Evolutionary conservation across 2,329 filamentous ascomycete species (phyloP), one percentile per base, ranked within the genome.

Genomic region (Xenoacremonium recifei): DNA sequence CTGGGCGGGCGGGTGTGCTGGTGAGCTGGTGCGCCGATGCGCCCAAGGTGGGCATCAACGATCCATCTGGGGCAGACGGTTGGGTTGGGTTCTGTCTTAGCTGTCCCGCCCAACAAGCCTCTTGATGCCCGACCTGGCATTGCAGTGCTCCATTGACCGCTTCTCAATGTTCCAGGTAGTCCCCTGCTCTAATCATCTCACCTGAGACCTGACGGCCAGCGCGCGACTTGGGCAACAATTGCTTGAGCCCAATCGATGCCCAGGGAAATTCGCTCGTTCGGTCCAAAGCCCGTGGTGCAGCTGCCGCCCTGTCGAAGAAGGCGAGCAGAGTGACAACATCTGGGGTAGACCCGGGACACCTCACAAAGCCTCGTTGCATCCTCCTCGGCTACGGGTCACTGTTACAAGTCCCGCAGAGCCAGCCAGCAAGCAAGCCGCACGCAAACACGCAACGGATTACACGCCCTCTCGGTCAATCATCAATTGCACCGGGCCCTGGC

Each of bases 211-310:
- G 54, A 54, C 42, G 47, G 50, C 49, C 55, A 54, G 48, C 53
- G 44, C n/a, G n/a, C 49, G 53, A 38, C 55, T 58, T 61, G 60
- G 61, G 59, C 61, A 63, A 62, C 60, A 64, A 62, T 53, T 54
- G 53, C 32, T 51, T 55, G 47, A 51, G 58, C 59, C 60, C 57
- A 61, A 63, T 55, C 39, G 55, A 47, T 59, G 52, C 54, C 57
- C 51, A 43, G 44, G 38, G 6, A 52, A 54, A 53, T 52, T 48
- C 42, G 39, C 45, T 56, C 34, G 48, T 41, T 39, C 40, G 37
- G 40, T 35, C 50, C 45, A 50, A 53, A 49, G 38, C 42, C 39
- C n/a, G n/a, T 50, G 39, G 47, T 43, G 35, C 32, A 50, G 44
- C 37, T 55, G 44, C 47, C 50, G 42, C 34, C 36, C 42, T 40